Evolutionary conservation across 371 early-diverging fungal species (phyloP).

Genomic region (Smittium culicis): DNA sequence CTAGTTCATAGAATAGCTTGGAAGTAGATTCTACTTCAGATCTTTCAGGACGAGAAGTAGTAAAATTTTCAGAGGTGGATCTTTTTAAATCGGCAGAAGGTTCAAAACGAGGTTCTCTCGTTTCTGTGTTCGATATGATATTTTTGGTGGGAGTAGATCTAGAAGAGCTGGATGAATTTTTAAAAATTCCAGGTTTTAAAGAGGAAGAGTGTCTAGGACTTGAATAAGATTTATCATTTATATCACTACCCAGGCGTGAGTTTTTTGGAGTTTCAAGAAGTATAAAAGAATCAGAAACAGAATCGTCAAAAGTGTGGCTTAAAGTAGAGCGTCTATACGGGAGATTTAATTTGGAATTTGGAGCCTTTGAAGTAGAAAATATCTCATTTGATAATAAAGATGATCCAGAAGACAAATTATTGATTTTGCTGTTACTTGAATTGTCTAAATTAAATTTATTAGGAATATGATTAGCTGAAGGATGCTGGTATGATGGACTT

Average conservation of each 20-base stretch:
- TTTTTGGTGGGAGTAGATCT: neutral
- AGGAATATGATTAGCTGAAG: neutral
- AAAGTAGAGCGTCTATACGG: neutral
- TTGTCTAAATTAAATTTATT: neutral
- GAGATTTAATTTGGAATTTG: neutral
- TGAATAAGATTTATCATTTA: neutral
- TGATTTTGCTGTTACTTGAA: neutral
- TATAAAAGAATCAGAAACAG: neutral
- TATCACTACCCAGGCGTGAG: neutral
- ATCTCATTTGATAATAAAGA: no score
- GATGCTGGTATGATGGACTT: neutral
- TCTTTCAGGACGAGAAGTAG: no score
- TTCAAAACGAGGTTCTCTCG: neutral
- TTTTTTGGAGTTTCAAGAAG: neutral
- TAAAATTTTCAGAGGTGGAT: no score
- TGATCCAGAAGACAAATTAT: neutral
- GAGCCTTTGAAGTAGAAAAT: neutral
- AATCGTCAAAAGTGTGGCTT: neutral
- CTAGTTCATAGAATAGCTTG: slow-evolving; percentile 18
- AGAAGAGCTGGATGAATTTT: neutral
- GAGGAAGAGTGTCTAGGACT: neutral
- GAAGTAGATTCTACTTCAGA: slow-evolving; percentile 2
- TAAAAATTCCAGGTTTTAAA: neutral
- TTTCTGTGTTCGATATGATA: neutral
- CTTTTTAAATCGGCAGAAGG: no score